Evolutionary conservation across 768 basidiomycete genomes (phyloP).

Genomic region (Suillus discolor): DNA sequence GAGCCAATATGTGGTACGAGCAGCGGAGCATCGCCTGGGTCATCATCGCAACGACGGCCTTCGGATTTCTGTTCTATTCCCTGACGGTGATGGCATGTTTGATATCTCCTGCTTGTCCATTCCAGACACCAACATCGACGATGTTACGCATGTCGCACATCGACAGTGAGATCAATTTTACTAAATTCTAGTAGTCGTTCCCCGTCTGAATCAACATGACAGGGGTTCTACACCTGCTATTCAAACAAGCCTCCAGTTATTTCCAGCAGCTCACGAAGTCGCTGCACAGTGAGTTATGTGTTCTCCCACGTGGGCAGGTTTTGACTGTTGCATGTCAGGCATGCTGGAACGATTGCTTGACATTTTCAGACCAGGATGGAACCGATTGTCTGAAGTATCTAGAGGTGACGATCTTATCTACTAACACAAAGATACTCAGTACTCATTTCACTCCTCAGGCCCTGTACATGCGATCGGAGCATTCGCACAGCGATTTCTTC

Average conservation of each 20-base stretch:
- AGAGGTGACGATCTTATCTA: background rate
- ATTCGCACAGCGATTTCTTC: background rate
- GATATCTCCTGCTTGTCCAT: background rate
- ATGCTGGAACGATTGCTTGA: background rate
- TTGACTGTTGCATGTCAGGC: background rate
- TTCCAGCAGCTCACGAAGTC: background rate
- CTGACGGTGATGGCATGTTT: conserved; percentile 7
- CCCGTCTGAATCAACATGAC: background rate
- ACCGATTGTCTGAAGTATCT: background rate
- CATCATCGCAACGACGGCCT: background rate
- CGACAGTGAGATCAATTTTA: background rate
- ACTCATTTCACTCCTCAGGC: background rate
- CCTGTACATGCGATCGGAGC: background rate
- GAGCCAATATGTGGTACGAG: conserved; percentile 1
- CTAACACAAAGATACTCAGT: background rate
- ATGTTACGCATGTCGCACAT: background rate
- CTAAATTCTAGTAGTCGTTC: background rate
- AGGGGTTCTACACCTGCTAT: background rate
- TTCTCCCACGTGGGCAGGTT: background rate
- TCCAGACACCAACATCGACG: conserved; percentile 9
- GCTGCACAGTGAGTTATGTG: background rate
- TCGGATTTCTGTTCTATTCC: conserved; percentile 1
- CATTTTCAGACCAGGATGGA: background rate
- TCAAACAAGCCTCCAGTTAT: background rate
- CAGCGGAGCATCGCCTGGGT: conserved; percentile 1